Evolutionary conservation across 2,329 filamentous ascomycete species (phyloP), one percentile per base, ranked within the genome.

Genomic region (Trichoderma koningii): DNA sequence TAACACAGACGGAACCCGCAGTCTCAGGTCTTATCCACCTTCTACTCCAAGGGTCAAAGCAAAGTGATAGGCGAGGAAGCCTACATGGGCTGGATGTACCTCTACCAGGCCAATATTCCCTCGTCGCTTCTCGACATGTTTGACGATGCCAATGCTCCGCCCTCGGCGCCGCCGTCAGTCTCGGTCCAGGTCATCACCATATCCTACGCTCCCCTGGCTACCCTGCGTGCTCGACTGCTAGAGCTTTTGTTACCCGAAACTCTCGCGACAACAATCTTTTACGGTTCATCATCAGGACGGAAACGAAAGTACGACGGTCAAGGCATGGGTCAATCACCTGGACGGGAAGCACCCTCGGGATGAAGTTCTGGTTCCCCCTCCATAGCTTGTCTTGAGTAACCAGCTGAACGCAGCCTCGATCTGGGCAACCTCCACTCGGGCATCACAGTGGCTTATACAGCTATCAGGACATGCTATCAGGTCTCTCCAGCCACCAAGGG

Each of bases 201-300:
- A 19, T 30, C 21, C 21, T 63, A 53, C 41, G 15, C n/a, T 3
- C 53, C 63, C 21, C 38, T 44, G n/a, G 55, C 47, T 4, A 64
- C 63, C 14, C 28, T 64, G 5, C 38, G 63, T 12, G 45, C 34
- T 28, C 63, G 63, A n/a, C 23, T 64, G 5, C 38, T 64, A 9
- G 53, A 51, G n/a, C 21, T 64, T 15, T 26, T 64, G 38, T 5
- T 64, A 17, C 63, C 26, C 76, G 60, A 28, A 47, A 47, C 3
- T 12, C 23, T 47, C 6, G 55, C 19, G 5, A 10, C 53, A 21
- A 23, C 21, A n/a, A 34, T 34, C 17, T 10, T 14, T 38, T 23
- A n/a, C 10, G 23, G 10, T 19, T 28, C 34, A 2, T 17, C 30
- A 0, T 10, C 26, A 17, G 56, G 44, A 19, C 45, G 26, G 17